Evolutionary conservation across 768 basidiomycete species (phyloP).

Genomic region (Leccinum truebloodii): DNA sequence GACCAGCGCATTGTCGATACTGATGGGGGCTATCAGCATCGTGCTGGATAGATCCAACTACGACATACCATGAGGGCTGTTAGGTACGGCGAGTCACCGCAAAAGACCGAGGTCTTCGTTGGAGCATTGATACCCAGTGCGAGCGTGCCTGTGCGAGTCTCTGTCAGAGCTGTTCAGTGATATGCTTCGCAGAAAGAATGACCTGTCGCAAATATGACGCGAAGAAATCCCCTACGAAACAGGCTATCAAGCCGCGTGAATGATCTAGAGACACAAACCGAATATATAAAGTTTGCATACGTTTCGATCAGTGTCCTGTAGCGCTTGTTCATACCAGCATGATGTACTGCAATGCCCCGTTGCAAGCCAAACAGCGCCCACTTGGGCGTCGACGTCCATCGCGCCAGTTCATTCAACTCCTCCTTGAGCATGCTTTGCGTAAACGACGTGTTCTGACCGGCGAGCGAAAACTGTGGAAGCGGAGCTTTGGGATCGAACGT

Average conservation of each 20-base stretch:
- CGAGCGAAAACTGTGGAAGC: slow-evolving; percentile 60
- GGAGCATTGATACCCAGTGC: slow-evolving; percentile 79
- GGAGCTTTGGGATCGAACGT: slow-evolving; percentile 61
- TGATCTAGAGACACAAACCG: not conserved
- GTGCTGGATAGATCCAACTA: not conserved
- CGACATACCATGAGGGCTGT: slow-evolving; percentile 57
- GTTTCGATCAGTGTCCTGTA: slow-evolving; percentile 62
- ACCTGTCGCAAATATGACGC: slow-evolving; percentile 70
- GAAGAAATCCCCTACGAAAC: slow-evolving; percentile 62
- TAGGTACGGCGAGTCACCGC: slow-evolving; percentile 59
- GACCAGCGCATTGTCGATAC: slow-evolving; percentile 75
- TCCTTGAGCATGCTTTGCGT: slow-evolving; percentile 49
- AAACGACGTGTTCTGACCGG: slow-evolving; percentile 43
- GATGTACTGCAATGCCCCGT: slow-evolving; percentile 70
- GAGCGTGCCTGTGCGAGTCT: slow-evolving; percentile 49
- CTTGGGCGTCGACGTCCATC: slow-evolving; percentile 34
- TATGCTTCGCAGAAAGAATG: not conserved
- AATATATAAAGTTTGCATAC: slow-evolving; percentile 29
- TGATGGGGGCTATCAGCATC: slow-evolving; percentile 23
- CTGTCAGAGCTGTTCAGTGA: slow-evolving; percentile 1
- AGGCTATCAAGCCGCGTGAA: slow-evolving; percentile 26
- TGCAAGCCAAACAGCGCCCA: slow-evolving; percentile 51
- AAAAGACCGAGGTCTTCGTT: slow-evolving; percentile 63
- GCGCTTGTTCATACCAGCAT: slow-evolving; percentile 64
- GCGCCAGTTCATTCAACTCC: slow-evolving; percentile 42